Evolutionary conservation across 805 yeast species (phyloP).

Genomic region (Wickerhamia fluorescens): DNA sequence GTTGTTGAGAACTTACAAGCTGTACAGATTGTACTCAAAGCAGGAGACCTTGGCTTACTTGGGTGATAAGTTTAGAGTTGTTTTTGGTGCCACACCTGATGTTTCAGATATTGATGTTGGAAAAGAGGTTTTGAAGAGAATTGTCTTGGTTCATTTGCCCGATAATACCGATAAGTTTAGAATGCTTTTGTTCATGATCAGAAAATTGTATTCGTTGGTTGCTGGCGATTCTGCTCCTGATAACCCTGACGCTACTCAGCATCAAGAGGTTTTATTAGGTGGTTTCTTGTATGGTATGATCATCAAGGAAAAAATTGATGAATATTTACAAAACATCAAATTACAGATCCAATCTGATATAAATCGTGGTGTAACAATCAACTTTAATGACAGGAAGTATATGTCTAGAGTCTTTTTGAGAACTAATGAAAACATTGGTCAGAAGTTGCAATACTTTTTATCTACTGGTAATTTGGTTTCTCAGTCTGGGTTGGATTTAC

Average conservation of each 20-base stretch:
- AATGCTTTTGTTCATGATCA: constrained; percentile 85
- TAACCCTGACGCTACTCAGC: constrained; percentile 98
- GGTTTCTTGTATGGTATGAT: constrained; percentile 97
- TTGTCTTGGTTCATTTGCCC: constrained; percentile 83
- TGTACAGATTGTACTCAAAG: constrained; percentile 68
- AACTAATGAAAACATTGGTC: constrained; percentile 89
- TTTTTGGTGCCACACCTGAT: constrained; percentile 83
- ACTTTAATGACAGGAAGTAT: constrained; percentile 78
- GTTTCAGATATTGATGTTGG: constrained; percentile 89
- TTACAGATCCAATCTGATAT: constrained; percentile 74
- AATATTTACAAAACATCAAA: constrained; percentile 68
- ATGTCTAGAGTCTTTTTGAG: constrained; percentile 72
- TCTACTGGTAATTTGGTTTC: constrained; percentile 97
- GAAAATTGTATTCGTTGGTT: constrained; percentile 89
- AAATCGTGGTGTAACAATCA: constrained; percentile 71
- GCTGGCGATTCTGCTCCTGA: constrained; percentile 97
- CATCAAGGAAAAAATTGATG: constrained; percentile 92
- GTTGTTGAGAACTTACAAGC: constrained; percentile 80
- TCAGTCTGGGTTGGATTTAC: constrained; percentile 94
- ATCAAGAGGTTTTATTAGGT: constrained; percentile 92
- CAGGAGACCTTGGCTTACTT: constrained; percentile 88
- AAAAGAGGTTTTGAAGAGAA: constrained; percentile 68
- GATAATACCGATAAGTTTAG: constrained; percentile 75
- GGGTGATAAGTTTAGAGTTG: constrained; percentile 94
- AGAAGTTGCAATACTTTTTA: constrained; percentile 86